These are phyloP conservation scores for Alternaria incomplexa DNA, from an alignment of 2,329 filamentous ascomycete genomes.

Conservation along the genomic window DNA sequence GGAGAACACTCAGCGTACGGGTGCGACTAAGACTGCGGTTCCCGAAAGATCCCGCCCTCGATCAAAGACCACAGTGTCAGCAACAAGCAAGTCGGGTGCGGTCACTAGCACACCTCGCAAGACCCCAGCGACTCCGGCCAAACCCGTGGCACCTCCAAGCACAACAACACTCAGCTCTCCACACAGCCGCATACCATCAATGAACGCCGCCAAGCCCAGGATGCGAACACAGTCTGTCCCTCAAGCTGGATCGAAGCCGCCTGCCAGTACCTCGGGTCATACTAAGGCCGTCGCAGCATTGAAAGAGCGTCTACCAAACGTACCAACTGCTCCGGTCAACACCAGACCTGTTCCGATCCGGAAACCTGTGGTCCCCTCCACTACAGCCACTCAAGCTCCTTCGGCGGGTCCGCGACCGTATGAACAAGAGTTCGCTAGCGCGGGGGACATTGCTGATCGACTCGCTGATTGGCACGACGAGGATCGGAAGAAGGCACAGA, in stretches of 20 bases:
- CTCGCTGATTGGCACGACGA: slow-evolving; percentile 23
- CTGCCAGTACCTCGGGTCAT: neutral
- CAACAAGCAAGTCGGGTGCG: neutral
- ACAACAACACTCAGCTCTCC: neutral
- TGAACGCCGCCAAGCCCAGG: neutral
- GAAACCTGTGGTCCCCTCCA: neutral
- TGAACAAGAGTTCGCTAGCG: slow-evolving; percentile 15
- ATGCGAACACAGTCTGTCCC: neutral
- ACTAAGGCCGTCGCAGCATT: neutral
- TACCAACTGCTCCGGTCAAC: neutral
- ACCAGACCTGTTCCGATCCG: neutral
- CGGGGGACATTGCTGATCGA: slow-evolving; percentile 18
- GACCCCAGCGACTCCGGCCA: neutral
- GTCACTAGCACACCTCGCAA: neutral
- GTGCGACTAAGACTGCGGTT: neutral
- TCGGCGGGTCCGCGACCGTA: neutral
- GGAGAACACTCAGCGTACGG: neutral
- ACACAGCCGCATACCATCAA: neutral
- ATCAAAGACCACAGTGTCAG: neutral
- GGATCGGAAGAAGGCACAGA: neutral
- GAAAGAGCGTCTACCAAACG: neutral
- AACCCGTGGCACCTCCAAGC: neutral
- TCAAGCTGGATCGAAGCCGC: neutral
- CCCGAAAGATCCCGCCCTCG: neutral
- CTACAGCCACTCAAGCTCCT: neutral